Evolutionary conservation across 176 grass and related monocot genomes (phyloP).

Genomic region (Oryza nivara): DNA sequence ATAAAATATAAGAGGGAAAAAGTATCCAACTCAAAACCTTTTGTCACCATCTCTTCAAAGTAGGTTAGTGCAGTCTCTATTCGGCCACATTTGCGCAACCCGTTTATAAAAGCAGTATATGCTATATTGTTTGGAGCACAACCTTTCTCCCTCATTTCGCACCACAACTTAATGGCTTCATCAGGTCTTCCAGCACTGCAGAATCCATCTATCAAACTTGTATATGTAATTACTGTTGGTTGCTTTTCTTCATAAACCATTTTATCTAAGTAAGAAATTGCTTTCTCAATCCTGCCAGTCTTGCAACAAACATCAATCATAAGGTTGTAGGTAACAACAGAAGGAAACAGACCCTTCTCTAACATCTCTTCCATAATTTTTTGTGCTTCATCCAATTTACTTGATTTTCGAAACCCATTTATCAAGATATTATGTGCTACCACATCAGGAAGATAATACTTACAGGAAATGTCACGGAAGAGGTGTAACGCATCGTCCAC

Average conservation of each 20-base stretch:
- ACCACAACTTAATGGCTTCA: constrained; percentile 63
- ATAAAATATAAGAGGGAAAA: constrained; percentile 73
- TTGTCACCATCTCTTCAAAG: constrained; percentile 66
- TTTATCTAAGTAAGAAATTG: constrained; percentile 61
- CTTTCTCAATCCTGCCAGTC: constrained; percentile 64
- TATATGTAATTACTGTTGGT: constrained; percentile 81
- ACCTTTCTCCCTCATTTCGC: constrained; percentile 69
- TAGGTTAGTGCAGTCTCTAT: constrained; percentile 58
- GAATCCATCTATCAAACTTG: constrained; percentile 85
- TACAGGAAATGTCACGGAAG: constrained; percentile 71
- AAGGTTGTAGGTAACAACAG: constrained; percentile 85
- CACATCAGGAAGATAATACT: constrained; percentile 85
- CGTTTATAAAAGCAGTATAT: constrained; percentile 80
- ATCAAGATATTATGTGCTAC: constrained; percentile 96
- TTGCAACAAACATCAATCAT: constrained; percentile 96
- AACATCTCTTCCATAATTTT: constrained; percentile 80
- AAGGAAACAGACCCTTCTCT: constrained; percentile 71
- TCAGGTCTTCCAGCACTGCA: constrained; percentile 56
- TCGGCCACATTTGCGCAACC: constrained; percentile 78
- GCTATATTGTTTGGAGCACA: constrained; percentile 68
- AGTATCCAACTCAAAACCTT: constrained; percentile 67
- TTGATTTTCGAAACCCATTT: constrained; percentile 77
- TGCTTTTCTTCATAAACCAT: constrained; percentile 71
- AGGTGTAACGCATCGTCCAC: constrained; percentile 55
- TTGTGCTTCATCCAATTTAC: constrained; percentile 68